Base-by-base conservation (phyloP, 495 filamentous ascomycete species). In the Podospora fimiseda region DNA sequence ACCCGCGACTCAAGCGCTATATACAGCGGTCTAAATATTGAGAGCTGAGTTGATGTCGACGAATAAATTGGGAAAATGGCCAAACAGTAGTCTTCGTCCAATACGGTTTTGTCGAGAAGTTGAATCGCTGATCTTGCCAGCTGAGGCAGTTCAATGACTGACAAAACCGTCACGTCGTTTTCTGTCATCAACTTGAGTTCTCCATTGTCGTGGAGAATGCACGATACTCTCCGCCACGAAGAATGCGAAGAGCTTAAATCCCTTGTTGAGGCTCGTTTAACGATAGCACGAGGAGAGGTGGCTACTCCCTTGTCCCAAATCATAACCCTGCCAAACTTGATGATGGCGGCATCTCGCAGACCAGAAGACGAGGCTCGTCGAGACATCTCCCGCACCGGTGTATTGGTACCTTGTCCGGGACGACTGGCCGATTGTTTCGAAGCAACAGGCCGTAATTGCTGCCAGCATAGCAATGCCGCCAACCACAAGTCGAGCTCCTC, bases 271-370 rank as follows among this genome's bases (percentile, higher is more conserved):
- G 75, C 69, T 3, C 72, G 70, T 52, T 70, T 70, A 43, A 74
- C 73, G 60, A 77, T 80, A 59, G 74, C 71, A 59, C 73, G 74
- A 51, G 70, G 79, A 44, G 70, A 80, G 52, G 69, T 75, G 60
- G 73, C 78, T 2, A 69, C 67, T 16, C 77, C 79, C 58, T 78
- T 86, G 63, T 96, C 86, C 91, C 91, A 97, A 27, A 91, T 80
- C 57, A 91, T 80, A 74, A 97, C 86, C 64, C 90, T 95, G 38
- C 90, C 94, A 47, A 96, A 88, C 65, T 99, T 99, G 71, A 97
- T 99, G 53, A 97, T 95, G 33, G 90, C 82, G 11, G 83, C 80
- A 51, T 91, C 88, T 60, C 86, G 91, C 13, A 79, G 74, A 41
- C 63, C 54, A 45, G 69, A 53, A 59, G 79, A 69, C 77, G 86